Base-by-base conservation (phyloP, 805 yeast genomes). In the Wickerhamomyces xylosicus region DNA sequence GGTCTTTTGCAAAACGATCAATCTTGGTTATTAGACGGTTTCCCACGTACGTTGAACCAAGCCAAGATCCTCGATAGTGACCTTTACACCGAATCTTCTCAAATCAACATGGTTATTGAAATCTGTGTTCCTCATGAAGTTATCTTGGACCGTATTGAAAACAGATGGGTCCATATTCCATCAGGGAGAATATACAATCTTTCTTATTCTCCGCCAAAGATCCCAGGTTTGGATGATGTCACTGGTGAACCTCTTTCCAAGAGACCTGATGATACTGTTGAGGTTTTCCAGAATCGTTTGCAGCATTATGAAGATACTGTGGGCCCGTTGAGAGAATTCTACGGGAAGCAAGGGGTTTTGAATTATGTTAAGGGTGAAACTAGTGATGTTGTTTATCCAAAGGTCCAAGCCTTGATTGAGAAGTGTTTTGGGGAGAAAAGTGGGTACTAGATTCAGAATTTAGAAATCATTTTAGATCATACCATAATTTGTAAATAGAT, bases 161-260 rank as follows among this genome's bases (percentile, higher is more conserved):
- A 85, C 44, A 63, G 97, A 48, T 86, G 85, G 79, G 81, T 87
- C 32, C 97, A 89, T 58, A 56, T 69, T 13, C 76, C 84, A 0
- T 83, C 95, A 38, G 97, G 97, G 0, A 65, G 97, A 46, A 80
- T 87, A 3, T 89, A 89, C 58, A 90, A 85, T 56, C 56, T 84
- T 46, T 77, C 85, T 40, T 89, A 86, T 59, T 87, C 84, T 50
- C 96, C 97, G 6, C 97, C 97, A 8, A 80, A 80, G 50, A 71
- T 69, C 2, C 76, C 86, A 0, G 94, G 86, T 28, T 69, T 62
- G 44, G 97, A 89, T 53, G 97, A 89, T 57, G 53, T 86, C 2
- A 89, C 97, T 0, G 96, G 96, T 1, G 97, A 89, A 54, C 79
- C 85, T 3, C 66, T 89, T 41, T 59, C 72, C 15, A 84, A 86